These are phyloP conservation scores for Porphyrellus cyaneotinctus DNA, from an alignment of 768 basidiomycete species.

Conservation along the genomic window DNA sequence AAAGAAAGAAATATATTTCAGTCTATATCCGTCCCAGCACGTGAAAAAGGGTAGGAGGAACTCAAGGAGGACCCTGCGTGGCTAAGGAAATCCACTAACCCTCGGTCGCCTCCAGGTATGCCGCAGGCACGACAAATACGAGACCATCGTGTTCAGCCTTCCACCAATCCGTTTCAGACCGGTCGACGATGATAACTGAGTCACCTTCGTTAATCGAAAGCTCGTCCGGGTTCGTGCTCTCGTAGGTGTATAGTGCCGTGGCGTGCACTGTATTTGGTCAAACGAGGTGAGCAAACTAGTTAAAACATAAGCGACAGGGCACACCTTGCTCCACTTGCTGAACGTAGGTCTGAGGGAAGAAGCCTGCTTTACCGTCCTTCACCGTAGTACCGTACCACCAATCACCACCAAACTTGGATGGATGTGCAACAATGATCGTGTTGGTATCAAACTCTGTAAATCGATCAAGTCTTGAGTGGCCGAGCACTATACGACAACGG, in stretches of 20 bases:
- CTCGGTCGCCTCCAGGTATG: conserved; percentile 80
- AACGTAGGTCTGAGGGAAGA: conserved; percentile 90
- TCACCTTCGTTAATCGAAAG: conserved; percentile 85
- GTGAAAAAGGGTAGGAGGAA: conserved; percentile 46
- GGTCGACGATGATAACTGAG: conserved; percentile 72
- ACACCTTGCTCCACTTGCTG: conserved; percentile 63
- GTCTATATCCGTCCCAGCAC: conserved; percentile 56
- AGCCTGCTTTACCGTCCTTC: conserved; percentile 65
- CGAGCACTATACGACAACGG: not conserved
- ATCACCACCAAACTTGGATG: conserved; percentile 79
- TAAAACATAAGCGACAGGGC: not conserved
- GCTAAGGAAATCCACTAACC: conserved; percentile 70
- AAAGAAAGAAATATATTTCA: conserved; percentile 66
- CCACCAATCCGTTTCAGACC: conserved; percentile 89
- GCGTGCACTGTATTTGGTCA: conserved; percentile 50
- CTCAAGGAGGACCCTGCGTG: conserved; percentile 43
- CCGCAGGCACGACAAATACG: conserved; percentile 88
- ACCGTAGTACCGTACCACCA: conserved; percentile 90
- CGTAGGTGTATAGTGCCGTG: conserved; percentile 77
- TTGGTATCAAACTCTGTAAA: conserved; percentile 75
- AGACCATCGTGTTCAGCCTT: conserved; percentile 85
- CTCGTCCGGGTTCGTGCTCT: conserved; percentile 69
- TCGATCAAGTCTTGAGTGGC: conserved; percentile 1
- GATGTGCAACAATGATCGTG: conserved; percentile 71
- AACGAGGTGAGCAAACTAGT: not conserved